A percentile compares a stretch with the other conserved stretches of the same genome.
Conservation (phyloP, 768 basidiomycete species). For the Auricularia heimuer region DNA sequence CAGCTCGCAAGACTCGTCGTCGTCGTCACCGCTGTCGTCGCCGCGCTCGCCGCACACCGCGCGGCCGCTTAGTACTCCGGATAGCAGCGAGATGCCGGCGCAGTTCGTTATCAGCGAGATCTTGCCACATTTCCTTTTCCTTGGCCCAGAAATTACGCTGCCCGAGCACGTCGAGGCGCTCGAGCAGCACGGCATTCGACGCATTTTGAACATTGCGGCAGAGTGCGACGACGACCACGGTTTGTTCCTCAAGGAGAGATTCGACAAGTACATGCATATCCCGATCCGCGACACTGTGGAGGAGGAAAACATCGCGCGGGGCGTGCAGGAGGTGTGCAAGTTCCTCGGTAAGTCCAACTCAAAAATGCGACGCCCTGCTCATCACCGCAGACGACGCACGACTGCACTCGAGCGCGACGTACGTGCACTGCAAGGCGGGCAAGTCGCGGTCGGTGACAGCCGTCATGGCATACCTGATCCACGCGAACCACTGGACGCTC, state of each 20-base stretch:
- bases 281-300: conserved; percentile 95
- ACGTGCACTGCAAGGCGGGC: conserved; percentile 94
- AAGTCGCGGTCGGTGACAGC: conserved; percentile 94
- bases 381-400: conserved; percentile 69
- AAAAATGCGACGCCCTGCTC: no score
- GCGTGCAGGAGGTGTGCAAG: conserved; percentile 77
- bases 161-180: conserved; percentile 70
- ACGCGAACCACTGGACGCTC: conserved; percentile 94
- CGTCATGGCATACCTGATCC: conserved; percentile 95
- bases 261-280: conserved; percentile 78
- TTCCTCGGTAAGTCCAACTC: conserved; percentile 83
- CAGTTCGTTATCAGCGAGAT: conserved; percentile 81
- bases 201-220: conserved; percentile 84
- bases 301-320: conserved; percentile 76
- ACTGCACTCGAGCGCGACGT: conserved; percentile 78
- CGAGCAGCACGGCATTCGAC: conserved; percentile 63
- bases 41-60: background rate
- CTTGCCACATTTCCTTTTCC: conserved; percentile 79
- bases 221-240: conserved; percentile 86
- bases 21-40: background rate
- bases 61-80: background rate
- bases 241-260: conserved; percentile 51
- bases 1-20: background rate
- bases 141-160: conserved; percentile 78
- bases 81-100: conserved; percentile 3